These are phyloP conservation scores for Zygosaccharomyces sapae DNA, from an alignment of 1,139 yeast species.

Conservation along the genomic window DNA sequence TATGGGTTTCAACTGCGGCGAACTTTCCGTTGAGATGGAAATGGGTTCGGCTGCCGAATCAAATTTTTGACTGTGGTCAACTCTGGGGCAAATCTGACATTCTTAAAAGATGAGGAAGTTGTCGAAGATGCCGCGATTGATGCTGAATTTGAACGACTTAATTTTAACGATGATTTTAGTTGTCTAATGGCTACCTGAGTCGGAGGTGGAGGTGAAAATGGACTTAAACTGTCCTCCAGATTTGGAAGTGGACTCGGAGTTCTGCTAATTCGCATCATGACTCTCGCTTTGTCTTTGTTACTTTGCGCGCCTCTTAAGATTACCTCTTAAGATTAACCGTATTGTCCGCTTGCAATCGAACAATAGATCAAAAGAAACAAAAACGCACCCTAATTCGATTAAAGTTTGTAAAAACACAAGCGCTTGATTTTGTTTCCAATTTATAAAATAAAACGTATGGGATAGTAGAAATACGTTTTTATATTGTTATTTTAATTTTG, in stretches of 20 bases:
- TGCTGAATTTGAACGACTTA: slow-evolving; percentile 21
- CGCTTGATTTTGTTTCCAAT: too few relatives aligned
- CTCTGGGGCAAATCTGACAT: slow-evolving; percentile 34
- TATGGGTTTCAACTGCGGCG: slow-evolving; percentile 25
- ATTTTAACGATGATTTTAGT: slow-evolving; percentile 30
- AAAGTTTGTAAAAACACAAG: too few relatives aligned
- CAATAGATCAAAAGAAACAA: not conserved
- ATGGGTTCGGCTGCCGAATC: slow-evolving; percentile 31
- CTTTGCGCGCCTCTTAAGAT: too few relatives aligned
- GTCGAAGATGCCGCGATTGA: slow-evolving; percentile 19
- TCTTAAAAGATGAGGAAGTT: slow-evolving; percentile 25
- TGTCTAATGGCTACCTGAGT: slow-evolving; percentile 14
- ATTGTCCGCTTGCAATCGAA: too few relatives aligned
- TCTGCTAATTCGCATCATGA: slow-evolving; percentile 1
- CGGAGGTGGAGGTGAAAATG: too few relatives aligned
- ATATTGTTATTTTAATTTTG: too few relatives aligned
- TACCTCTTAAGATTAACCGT: too few relatives aligned
- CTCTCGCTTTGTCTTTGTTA: not conserved
- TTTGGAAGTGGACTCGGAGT: slow-evolving; percentile 1
- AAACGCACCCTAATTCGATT: too few relatives aligned
- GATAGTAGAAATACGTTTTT: too few relatives aligned
- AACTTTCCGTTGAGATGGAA: slow-evolving; percentile 31
- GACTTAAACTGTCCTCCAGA: slow-evolving; percentile 3
- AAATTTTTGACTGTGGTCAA: slow-evolving; percentile 34
- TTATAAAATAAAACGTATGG: too few relatives aligned